Percentiles rank a stretch among this genome's conserved stretches.
Conservation (phyloP, 2,329 filamentous ascomycete genomes). For the Hypoxylon sp. region DNA sequence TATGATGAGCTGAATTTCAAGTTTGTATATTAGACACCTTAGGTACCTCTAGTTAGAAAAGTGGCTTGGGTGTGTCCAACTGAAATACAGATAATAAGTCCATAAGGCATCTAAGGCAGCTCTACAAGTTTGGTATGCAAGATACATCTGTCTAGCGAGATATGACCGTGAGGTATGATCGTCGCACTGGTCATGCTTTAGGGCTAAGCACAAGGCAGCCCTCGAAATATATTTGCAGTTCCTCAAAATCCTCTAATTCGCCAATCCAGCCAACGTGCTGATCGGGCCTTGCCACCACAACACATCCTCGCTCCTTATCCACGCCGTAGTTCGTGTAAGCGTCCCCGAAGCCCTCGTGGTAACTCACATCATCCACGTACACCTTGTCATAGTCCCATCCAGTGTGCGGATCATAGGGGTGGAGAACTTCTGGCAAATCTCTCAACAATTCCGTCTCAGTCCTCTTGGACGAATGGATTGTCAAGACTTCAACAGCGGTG, state of each 20-base stretch:
- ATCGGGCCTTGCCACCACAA: constrained; percentile 75
- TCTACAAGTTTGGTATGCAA: background rate
- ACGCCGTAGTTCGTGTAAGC: constrained; percentile 73
- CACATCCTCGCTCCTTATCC: constrained; percentile 67
- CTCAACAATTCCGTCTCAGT: constrained; percentile 63
- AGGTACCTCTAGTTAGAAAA: background rate
- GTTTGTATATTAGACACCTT: constrained; percentile 44
- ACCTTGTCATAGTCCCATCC: constrained; percentile 72
- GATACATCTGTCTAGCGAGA: background rate
- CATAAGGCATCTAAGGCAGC: background rate
- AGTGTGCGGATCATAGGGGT: constrained; percentile 60
- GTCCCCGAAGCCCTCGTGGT: constrained; percentile 68
- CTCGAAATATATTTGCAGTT: constrained; percentile 56
- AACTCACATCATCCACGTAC: constrained; percentile 68
- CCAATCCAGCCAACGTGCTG: constrained; percentile 71
- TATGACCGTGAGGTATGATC: background rate
- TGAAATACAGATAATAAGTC: background rate
- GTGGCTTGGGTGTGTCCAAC: background rate
- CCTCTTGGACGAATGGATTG: constrained; percentile 70
- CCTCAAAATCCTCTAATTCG: constrained; percentile 56
- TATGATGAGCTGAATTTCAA: constrained; percentile 49
- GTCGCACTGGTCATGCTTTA: constrained; percentile 9
- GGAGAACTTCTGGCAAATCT: constrained; percentile 66
- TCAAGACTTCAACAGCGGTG: constrained; percentile 70
- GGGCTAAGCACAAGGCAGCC: constrained; percentile 47